phyloP scores from a whole-genome alignment of 1,284 basidiomycete genomes.

The Rugosomyces carneus region DNA sequence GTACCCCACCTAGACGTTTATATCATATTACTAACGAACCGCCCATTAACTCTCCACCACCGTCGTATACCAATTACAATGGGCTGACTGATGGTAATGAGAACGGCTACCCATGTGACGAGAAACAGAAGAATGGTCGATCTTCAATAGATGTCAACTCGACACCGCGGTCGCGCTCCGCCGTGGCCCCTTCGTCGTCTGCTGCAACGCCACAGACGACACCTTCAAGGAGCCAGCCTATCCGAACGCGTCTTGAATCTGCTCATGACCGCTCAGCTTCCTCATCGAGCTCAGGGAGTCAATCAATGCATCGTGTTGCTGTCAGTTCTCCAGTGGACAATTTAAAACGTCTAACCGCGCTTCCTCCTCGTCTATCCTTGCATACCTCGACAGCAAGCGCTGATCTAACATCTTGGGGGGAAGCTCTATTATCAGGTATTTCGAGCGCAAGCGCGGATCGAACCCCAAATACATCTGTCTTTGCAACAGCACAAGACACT shows the following conservation, averaged over 20 bases:
- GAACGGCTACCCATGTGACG: conserved; percentile 4
- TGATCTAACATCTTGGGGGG: conserved; percentile 31
- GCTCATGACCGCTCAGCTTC: conserved; percentile 8
- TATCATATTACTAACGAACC: conserved; percentile 35
- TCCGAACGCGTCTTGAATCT: conserved; percentile 2
- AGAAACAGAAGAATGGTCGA: conserved; percentile 13
- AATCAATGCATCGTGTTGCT: conserved; percentile 11
- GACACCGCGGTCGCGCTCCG: conserved; percentile 3
- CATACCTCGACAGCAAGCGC: conserved; percentile 31
- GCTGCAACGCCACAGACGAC: conserved; percentile 2
- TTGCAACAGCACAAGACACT: conserved; percentile 15
- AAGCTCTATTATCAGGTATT: conserved; percentile 29
- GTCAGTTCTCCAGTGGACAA: conserved; percentile 12
- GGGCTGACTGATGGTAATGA: conserved; percentile 7
- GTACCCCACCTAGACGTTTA: conserved; percentile 28
- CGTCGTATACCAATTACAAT: conserved; percentile 31
- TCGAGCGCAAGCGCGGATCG: conserved; percentile 12
- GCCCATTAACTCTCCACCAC: conserved; percentile 34
- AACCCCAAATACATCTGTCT: conserved; percentile 12
- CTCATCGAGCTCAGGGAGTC: conserved; percentile 1
- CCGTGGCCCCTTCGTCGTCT: neutral
- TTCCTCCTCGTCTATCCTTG: conserved; percentile 52
- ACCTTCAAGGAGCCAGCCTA: conserved; percentile 8
- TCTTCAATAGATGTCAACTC: conserved; percentile 4
- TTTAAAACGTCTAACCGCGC: conserved; percentile 27